These are phyloP conservation scores for Coemansia sp. DNA, from an alignment of 192 early-diverging fungal species.

Conservation along the genomic window DNA sequence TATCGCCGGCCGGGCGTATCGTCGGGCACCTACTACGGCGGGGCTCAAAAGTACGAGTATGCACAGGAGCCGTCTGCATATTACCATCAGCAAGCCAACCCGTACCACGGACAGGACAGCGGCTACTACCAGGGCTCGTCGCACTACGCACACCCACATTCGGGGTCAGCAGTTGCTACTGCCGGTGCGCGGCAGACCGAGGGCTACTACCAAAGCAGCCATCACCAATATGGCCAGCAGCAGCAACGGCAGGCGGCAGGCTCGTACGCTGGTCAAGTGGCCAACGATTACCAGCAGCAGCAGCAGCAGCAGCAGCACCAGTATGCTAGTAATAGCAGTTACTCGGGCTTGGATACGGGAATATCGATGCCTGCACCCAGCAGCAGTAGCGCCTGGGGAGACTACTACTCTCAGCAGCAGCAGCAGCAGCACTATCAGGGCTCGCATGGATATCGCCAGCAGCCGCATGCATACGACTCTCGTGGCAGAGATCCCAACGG, in stretches of 20 bases:
- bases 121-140: constrained; percentile 21
- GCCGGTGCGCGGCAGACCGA: neutral
- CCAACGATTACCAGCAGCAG: constrained; percentile 10
- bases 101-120: constrained; percentile 15
- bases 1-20: constrained; percentile 3
- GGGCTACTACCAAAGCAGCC: constrained; percentile 9
- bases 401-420: constrained; percentile 13
- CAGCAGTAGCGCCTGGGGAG: constrained; percentile 4
- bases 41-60: constrained; percentile 31
- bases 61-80: constrained; percentile 9
- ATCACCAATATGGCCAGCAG: constrained; percentile 8
- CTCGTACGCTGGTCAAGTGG: neutral
- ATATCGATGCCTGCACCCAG: constrained; percentile 16
- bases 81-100: constrained; percentile 21
- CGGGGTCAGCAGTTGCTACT: neutral
- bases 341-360: constrained; percentile 12
- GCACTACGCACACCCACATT: constrained; percentile 9
- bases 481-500: constrained; percentile 1
- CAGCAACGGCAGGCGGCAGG: constrained; percentile 10
- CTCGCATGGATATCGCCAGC: constrained; percentile 4
- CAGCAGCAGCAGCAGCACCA: neutral
- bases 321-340: constrained; percentile 14
- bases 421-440: constrained; percentile 5
- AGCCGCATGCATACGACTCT: constrained; percentile 1
- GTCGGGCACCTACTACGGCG: constrained; percentile 16